Base-by-base conservation (phyloP, 495 filamentous ascomycete species). In the Xylaria longipes region DNA sequence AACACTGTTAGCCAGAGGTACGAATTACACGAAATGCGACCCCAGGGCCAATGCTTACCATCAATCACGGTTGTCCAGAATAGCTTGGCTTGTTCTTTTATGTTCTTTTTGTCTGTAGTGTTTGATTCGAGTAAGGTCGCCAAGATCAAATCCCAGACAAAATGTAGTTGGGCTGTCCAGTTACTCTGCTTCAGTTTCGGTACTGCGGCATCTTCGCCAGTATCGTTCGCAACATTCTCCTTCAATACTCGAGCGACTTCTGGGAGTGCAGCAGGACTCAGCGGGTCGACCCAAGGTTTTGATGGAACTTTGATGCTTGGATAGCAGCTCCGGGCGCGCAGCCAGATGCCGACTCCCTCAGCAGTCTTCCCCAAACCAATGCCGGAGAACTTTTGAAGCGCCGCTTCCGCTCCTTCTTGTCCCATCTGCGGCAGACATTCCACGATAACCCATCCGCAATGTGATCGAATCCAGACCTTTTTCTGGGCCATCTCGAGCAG, bases 61-160 rank as follows among this genome's bases (percentile, higher is more conserved):
- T 98, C 96, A 69, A 98, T 92, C 71, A 91, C 89, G 27, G 92
- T 89, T n/a, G 88, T 89, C 96, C 96, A 99, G 75, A 98, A 95
- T 45, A 92, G 88, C 61, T 83, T 82, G 76, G 97, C 94, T 52
- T 89, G 76, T 74, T 87, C 76, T 43, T 76, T 73, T 29, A 70
- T 75, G 50, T 78, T 57, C 41, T 79, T 76, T 14, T 75, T 80
- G n/a, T 76, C 74, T 17, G 77, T 78, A 33, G 64, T 37, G 17
- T 64, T 65, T 20, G 65, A 61, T 54, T 84, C 68, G 72, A 84
- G 89, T 71, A 85, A 89, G 39, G 85, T 80, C 22, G 79, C 83
- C 27, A 97, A 74, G 39, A 98, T 87, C 41, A 92, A 80, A 76
- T 92, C 88, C 96, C 96, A 99, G 1, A 94, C 93, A 79, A 97